Evolutionary conservation across 1,139 yeast species (phyloP).

Genomic region (Pichia sp.): DNA sequence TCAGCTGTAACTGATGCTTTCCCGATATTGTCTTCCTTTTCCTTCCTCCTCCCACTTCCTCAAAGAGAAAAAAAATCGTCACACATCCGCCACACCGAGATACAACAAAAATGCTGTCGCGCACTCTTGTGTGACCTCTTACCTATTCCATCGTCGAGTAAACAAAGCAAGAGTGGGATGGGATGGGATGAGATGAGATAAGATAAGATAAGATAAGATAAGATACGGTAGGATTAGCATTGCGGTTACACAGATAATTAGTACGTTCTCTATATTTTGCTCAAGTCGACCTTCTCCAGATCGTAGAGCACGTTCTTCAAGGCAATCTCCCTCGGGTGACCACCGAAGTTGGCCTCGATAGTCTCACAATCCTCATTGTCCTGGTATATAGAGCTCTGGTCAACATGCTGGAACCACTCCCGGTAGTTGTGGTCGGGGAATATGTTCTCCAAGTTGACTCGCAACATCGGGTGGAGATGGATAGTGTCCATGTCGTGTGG

Average conservation of each 20-base stretch:
- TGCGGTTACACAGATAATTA: neutral
- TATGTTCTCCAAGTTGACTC: constrained; percentile 10
- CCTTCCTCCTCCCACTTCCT: neutral
- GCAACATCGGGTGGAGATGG: constrained; percentile 17
- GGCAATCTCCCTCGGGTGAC: neutral
- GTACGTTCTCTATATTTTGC: constrained; percentile 2
- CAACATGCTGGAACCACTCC: constrained; percentile 22
- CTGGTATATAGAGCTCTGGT: constrained; percentile 17
- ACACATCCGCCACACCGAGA: neutral
- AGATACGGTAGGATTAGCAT: too few species aligned
- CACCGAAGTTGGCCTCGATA: neutral
- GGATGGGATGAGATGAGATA: too few species aligned
- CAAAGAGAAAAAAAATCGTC: neutral
- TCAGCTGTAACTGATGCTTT: too few species aligned
- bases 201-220: neutral
- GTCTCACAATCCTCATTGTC: constrained; percentile 10
- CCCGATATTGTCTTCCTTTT: neutral
- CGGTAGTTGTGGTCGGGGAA: constrained; percentile 8
- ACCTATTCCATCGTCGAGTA: neutral
- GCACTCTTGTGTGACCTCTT: neutral
- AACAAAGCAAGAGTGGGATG: neutral
- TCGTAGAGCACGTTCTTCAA: constrained; percentile 12
- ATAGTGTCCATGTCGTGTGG: constrained; percentile 21
- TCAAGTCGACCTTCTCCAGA: constrained; percentile 12
- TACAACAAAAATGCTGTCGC: neutral